Percentiles rank a stretch among this genome's conserved stretches.
These are phyloP conservation scores for Rhizophagus prolifer DNA, from an alignment of 192 early-diverging fungal species.

Conservation along the genomic window DNA sequence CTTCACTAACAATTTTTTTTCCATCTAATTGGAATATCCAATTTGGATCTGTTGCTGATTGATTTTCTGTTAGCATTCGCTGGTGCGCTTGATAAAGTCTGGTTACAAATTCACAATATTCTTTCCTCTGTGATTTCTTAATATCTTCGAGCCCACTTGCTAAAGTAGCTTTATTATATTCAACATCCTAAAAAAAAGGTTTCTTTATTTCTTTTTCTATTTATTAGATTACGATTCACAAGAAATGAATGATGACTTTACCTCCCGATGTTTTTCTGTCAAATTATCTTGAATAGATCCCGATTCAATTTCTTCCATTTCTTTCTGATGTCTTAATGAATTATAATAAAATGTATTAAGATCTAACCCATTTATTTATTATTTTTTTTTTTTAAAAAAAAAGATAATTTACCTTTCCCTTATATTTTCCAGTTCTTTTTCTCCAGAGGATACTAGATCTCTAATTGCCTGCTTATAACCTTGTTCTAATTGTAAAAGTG, in stretches of 20 bases:
- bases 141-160: slow-evolving; percentile 51
- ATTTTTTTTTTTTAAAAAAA: not conserved
- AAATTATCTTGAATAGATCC: not conserved
- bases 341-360: not conserved
- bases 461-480: slow-evolving; percentile 49
- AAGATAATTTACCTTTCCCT: slow-evolving; percentile 31
- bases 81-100: slow-evolving; percentile 40
- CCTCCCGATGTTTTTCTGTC: not conserved
- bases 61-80: not conserved
- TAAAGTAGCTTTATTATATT: slow-evolving; percentile 50
- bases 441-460: slow-evolving; percentile 38
- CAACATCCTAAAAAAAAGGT: slow-evolving; percentile 39
- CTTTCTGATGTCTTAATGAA: not conserved
- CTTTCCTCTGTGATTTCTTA: slow-evolving; percentile 45
- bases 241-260: not conserved
- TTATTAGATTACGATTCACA: not conserved
- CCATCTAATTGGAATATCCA: slow-evolving; percentile 37
- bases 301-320: not conserved
- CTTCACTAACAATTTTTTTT: slow-evolving; percentile 52
- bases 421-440: slow-evolving; percentile 36
- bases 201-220: no score
- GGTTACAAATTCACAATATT: slow-evolving; percentile 59
- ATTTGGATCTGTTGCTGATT: slow-evolving; percentile 1
- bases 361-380: no score
- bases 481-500: slow-evolving; percentile 54